Evolutionary conservation across 805 yeast genomes (phyloP).

Genomic region (Nematodospora valgi): DNA sequence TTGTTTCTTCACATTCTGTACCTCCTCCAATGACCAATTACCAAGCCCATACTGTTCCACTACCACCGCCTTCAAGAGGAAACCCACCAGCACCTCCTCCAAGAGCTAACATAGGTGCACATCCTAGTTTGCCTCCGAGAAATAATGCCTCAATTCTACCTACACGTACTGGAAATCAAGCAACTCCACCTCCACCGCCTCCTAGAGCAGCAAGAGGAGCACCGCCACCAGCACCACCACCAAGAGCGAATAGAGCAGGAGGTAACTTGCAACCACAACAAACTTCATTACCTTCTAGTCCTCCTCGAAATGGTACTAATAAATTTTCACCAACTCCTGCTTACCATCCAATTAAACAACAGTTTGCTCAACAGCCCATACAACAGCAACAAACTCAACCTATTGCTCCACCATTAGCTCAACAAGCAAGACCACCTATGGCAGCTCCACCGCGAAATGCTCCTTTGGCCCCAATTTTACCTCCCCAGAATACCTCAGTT

Average conservation of each 20-base stretch:
- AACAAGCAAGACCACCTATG: slow-evolving; percentile 1
- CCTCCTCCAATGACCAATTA: neutral
- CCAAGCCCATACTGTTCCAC: slow-evolving; percentile 13
- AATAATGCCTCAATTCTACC: slow-evolving; percentile 1
- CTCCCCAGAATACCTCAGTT: neutral
- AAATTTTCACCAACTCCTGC: slow-evolving; percentile 22
- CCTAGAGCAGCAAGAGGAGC: slow-evolving; percentile 20
- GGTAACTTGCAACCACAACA: slow-evolving; percentile 12
- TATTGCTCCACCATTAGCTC: slow-evolving; percentile 14
- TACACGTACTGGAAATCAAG: slow-evolving; percentile 11
- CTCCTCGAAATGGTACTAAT: too few species aligned
- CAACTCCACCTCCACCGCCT: slow-evolving; percentile 30
- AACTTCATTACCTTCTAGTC: too few species aligned
- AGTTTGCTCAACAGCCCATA: slow-evolving; percentile 16
- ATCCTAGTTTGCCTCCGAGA: slow-evolving; percentile 3
- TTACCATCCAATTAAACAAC: slow-evolving; percentile 15
- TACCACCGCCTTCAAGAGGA: slow-evolving; percentile 14
- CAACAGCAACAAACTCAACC: slow-evolving; percentile 18
- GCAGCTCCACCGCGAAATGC: slow-evolving; percentile 5
- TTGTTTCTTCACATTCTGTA: slow-evolving; percentile 7
- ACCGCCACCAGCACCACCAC: slow-evolving; percentile 22
- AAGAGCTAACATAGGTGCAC: slow-evolving; percentile 12
- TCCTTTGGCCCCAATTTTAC: slow-evolving; percentile 4
- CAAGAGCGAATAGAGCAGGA: slow-evolving; percentile 14
- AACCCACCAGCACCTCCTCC: slow-evolving; percentile 17